Evolutionary conservation across 345 rosid genomes (phyloP).

Genomic region (Citrus unshiu): DNA sequence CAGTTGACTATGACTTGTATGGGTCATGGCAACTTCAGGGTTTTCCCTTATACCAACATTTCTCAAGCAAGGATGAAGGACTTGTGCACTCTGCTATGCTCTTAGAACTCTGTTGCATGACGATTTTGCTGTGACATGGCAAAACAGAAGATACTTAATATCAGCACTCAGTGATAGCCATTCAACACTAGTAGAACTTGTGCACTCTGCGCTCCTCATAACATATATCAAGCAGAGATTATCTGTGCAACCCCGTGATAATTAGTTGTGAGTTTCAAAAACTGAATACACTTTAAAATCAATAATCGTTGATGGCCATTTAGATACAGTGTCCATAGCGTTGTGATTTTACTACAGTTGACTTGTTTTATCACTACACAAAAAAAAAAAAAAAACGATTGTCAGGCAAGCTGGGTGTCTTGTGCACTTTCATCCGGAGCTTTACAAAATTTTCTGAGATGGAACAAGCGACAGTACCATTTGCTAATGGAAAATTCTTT

Average conservation of each 20-base stretch:
- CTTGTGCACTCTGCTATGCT: slow-evolving; percentile 76
- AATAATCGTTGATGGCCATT: no score
- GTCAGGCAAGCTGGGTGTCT: background rate
- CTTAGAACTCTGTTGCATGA: slow-evolving; percentile 12
- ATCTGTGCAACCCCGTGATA: no score
- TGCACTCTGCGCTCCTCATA: no score
- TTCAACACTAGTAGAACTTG: background rate
- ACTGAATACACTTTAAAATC: no score
- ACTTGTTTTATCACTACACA: no score
- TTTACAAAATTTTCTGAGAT: background rate
- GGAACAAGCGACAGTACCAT: background rate
- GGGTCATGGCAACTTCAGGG: slow-evolving; percentile 58
- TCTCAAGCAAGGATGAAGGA: slow-evolving; percentile 56
- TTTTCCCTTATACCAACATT: slow-evolving; percentile 59
- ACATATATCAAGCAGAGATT: no score
- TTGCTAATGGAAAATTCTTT: background rate
- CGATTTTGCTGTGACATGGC: background rate
- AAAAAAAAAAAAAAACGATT: background rate
- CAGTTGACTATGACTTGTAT: slow-evolving; percentile 69
- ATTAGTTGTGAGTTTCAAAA: no score
- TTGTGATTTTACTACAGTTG: no score
- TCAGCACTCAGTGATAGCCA: background rate
- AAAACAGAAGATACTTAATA: background rate
- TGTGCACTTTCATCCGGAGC: background rate
- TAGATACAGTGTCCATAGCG: no score